phyloP scores from a whole-genome alignment of 2,329 filamentous ascomycete species.

The Ceratocystis colombiana region DNA sequence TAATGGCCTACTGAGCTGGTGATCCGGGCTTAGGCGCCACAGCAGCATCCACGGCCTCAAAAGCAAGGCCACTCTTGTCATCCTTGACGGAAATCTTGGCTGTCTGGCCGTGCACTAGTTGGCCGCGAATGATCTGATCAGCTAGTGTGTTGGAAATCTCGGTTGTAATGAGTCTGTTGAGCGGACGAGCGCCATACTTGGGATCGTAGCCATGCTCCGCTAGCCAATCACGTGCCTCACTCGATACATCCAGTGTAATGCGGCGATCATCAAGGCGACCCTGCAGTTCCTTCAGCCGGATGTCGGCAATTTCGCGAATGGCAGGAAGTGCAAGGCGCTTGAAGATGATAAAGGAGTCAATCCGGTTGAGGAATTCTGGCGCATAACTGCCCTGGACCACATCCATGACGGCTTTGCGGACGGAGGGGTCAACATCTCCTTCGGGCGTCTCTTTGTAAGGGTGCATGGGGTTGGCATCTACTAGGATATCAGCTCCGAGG shows the following conservation, averaged over 20 bases:
- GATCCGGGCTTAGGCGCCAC: background rate
- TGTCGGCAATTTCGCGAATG: slow-evolving; percentile 86
- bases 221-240: slow-evolving; percentile 72
- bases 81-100: slow-evolving; percentile 60
- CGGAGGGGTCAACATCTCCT: slow-evolving; percentile 60
- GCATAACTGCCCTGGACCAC: slow-evolving; percentile 66
- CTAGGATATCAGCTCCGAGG: slow-evolving; percentile 81
- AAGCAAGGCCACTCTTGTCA: slow-evolving; percentile 21
- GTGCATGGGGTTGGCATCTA: slow-evolving; percentile 58
- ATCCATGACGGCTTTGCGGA: slow-evolving; percentile 77
- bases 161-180: slow-evolving; percentile 83
- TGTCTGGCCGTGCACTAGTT: slow-evolving; percentile 63
- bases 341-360: slow-evolving; percentile 96
- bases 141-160: slow-evolving; percentile 83
- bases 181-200: slow-evolving; percentile 76
- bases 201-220: slow-evolving; percentile 85
- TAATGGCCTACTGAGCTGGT: background rate
- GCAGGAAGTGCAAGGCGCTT: slow-evolving; percentile 70
- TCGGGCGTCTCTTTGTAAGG: slow-evolving; percentile 52
- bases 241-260: slow-evolving; percentile 62
- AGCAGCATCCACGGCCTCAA: slow-evolving; percentile 15
- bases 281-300: slow-evolving; percentile 77
- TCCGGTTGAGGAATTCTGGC: slow-evolving; percentile 91
- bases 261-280: slow-evolving; percentile 71
- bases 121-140: slow-evolving; percentile 81